Evolutionary conservation across 139 green algal genomes (phyloP).

Genomic region (Volvox africanus): DNA sequence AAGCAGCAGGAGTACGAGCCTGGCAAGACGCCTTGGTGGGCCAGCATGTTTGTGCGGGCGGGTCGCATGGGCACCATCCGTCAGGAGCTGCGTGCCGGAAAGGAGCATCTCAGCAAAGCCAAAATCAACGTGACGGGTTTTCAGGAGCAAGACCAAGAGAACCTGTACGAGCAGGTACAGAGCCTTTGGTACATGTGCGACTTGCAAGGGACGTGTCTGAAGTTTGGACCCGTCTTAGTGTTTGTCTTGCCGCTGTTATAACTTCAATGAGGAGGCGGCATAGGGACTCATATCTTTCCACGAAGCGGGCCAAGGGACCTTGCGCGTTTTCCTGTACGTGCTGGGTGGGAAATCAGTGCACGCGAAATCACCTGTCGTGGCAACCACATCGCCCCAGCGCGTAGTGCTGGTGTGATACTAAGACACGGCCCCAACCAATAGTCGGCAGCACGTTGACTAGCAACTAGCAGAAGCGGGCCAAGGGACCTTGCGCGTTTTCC

Average conservation of each 20-base stretch:
- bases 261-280: not conserved
- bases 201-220: not conserved
- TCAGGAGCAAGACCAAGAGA: slow-evolving; percentile 87
- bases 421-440: not conserved
- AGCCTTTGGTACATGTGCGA: too few relatives aligned
- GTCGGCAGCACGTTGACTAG: not conserved
- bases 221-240: not conserved
- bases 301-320: slow-evolving; percentile 40
- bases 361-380: slow-evolving; percentile 18
- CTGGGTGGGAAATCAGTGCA: slow-evolving; percentile 35
- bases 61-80: slow-evolving; percentile 55
- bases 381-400: slow-evolving; percentile 19
- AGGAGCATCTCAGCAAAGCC: slow-evolving; percentile 11
- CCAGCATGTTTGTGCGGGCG: slow-evolving; percentile 60
- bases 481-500: slow-evolving; percentile 12
- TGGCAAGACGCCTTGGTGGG: slow-evolving; percentile 64
- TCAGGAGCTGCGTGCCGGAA: slow-evolving; percentile 32
- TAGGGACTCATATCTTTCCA: not conserved
- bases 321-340: not conserved
- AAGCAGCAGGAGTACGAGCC: slow-evolving; percentile 42
- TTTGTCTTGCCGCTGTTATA: not conserved
- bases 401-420: slow-evolving; percentile 17
- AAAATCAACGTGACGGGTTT: slow-evolving; percentile 77
- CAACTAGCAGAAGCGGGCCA: slow-evolving; percentile 14
- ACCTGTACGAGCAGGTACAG: slow-evolving; percentile 86